These are phyloP conservation scores for Daedaleopsis sinensis DNA, from an alignment of 768 basidiomycete species.

Conservation along the genomic window DNA sequence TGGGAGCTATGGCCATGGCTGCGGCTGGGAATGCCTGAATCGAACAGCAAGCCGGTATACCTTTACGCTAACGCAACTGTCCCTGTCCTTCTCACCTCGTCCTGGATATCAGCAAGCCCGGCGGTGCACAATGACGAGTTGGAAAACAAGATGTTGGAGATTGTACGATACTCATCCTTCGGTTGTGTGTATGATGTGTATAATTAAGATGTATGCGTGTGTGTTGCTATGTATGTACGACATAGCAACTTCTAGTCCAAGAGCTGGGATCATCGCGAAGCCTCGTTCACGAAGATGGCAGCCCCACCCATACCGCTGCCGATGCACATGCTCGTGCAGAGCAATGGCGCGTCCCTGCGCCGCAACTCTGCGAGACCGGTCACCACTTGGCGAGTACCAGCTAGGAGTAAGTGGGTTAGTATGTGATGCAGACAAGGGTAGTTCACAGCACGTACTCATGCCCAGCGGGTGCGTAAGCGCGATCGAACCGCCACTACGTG, in stretches of 20 bases:
- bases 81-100: too few species aligned
- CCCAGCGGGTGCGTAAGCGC: conserved; percentile 82
- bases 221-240: not conserved
- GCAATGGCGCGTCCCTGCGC: conserved; percentile 63
- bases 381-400: conserved; percentile 84
- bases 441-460: conserved; percentile 61
- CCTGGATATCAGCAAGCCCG: too few species aligned
- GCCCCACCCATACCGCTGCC: conserved; percentile 93
- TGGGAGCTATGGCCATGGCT: not conserved
- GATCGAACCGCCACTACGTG: conserved; percentile 79
- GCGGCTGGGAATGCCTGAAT: too few species aligned
- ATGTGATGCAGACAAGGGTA: not conserved
- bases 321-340: conserved; percentile 83
- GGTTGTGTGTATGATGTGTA: too few species aligned
- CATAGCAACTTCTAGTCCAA: not conserved
- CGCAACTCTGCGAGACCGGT: conserved; percentile 86
- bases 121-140: too few species aligned
- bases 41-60: too few species aligned
- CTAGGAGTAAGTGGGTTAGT: conserved; percentile 36
- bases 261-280: conserved; percentile 1
- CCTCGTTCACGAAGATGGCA: conserved; percentile 77
- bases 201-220: too few species aligned
- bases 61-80: too few species aligned
- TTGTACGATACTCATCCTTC: too few species aligned
- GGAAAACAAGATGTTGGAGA: too few species aligned